phyloP scores from a whole-genome alignment of 2,329 filamentous ascomycete genomes.

The Aaosphaeria pasadenensis region DNA sequence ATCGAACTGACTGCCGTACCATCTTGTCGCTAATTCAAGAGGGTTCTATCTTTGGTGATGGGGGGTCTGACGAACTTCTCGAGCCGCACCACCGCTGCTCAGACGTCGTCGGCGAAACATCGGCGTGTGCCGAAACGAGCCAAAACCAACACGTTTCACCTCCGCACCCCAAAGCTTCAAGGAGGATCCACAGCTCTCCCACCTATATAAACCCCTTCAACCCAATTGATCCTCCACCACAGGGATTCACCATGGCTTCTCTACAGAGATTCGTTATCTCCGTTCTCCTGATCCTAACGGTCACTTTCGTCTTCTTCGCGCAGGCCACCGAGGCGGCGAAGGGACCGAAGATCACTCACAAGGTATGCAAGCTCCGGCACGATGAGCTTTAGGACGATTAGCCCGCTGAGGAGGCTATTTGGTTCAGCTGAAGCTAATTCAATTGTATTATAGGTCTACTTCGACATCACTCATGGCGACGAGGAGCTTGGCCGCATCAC shows the following conservation, averaged over 20 bases:
- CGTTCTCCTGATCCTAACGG: conserved; percentile 71
- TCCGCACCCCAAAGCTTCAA: neutral
- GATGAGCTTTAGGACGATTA: neutral
- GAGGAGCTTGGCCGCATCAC: conserved; percentile 71
- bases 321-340: conserved; percentile 42
- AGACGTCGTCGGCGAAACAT: conserved; percentile 8
- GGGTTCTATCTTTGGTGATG: neutral
- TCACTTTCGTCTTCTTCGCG: conserved; percentile 44
- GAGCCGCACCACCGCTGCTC: neutral
- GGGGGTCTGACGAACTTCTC: neutral
- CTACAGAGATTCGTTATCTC: conserved; percentile 69
- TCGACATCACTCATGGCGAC: conserved; percentile 77
- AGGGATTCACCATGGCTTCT: conserved; percentile 64
- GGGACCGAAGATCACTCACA: conserved; percentile 93
- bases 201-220: conserved; percentile 21
- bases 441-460: conserved; percentile 59
- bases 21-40: conserved; percentile 14
- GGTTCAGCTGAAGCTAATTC: neutral
- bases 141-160: conserved; percentile 3
- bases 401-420: neutral
- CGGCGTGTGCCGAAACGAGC: neutral
- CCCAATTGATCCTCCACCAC: conserved; percentile 14
- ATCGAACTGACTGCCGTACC: conserved; percentile 13
- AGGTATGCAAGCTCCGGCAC: conserved; percentile 50
- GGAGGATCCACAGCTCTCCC: conserved; percentile 22